phyloP scores from a whole-genome alignment of 768 basidiomycete species.

The Boletus fagicola region DNA sequence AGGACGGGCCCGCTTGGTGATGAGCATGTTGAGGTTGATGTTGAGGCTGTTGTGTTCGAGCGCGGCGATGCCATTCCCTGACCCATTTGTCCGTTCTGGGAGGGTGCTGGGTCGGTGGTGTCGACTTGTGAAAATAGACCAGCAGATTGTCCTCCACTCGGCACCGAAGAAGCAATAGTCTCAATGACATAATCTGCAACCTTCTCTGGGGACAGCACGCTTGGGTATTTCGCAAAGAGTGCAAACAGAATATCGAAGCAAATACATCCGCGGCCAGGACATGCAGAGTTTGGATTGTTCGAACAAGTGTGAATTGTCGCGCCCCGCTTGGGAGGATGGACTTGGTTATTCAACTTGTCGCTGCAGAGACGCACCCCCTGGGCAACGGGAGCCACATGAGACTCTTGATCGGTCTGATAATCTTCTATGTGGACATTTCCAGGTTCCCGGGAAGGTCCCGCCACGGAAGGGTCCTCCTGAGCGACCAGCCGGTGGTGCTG shows the following conservation, averaged over 20 bases:
- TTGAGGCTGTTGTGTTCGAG: neutral
- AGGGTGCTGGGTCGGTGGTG: neutral
- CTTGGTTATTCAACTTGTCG: too few species aligned
- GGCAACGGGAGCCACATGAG: neutral
- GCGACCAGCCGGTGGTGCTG: neutral
- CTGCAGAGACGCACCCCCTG: neutral
- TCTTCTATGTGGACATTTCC: too few species aligned
- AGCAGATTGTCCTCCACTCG: neutral
- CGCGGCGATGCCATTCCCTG: neutral
- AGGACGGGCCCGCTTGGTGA: neutral
- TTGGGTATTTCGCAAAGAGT: rapidly evolving
- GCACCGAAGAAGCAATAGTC: too few species aligned
- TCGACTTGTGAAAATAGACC: neutral
- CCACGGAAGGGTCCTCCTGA: neutral
- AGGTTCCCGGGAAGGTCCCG: neutral
- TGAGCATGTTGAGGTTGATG: neutral
- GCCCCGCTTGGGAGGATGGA: neutral
- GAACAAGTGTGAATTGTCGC: neutral
- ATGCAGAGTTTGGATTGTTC: neutral
- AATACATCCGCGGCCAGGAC: neutral
- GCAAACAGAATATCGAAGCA: neutral
- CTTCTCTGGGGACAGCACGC: neutral
- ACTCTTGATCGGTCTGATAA: neutral
- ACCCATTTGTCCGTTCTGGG: neutral
- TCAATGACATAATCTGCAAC: rapidly evolving